Base-by-base conservation (phyloP, 2,329 filamentous ascomycete genomes). In the Thielaviopsis euricoi region DNA sequence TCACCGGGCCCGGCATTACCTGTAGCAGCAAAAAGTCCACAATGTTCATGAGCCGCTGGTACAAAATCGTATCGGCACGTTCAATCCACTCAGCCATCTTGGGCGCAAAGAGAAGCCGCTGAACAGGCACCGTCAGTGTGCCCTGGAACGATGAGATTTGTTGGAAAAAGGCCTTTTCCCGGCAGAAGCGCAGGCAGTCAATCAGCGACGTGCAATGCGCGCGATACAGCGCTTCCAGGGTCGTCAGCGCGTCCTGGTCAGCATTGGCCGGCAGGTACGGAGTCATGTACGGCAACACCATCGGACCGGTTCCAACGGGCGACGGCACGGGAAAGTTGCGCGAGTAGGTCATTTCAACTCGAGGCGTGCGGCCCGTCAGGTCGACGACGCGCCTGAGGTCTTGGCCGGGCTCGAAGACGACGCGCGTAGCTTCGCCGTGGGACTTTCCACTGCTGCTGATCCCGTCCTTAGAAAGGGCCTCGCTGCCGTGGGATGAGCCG, bases 151-250 rank as follows among this genome's bases (percentile, higher is more conserved):
- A 93, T 6, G 87, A 90, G 68, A 94, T 95, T 17, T 96, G 80
- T 63, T 94, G 88, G 68, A 95, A 95, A 69, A 98, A 95, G 6
- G 89, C 91, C 72, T 95, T 95, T 70, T 96, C 89, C 67, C 93
- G 94, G 76, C 91, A 96, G 69, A 88, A 97, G 29, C 93, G 86
- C 61, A 98, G 89, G 64, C 89, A 91, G 70, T 98, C 93, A 33
- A 98, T 86, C 5, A 98, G 78, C 0, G 90, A 96, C 15, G 93
- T 96, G 68, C 90, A 95, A 67, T 97, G 91, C 2, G 91, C 93
- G 54, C 89, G 83, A 67, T 98, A 98, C 23, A 97, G 77, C 4
- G 91, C 90, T 43, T 83, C 82, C 22, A 98, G 75, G 3, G 89
- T 90, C 65, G 87, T 87, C 25, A 89, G 90, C 7, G 89, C 86